Evolutionary conservation across 2,329 filamentous ascomycete genomes (phyloP), one percentile per base, ranked within the genome.

Genomic region (Xylariaceae sp.): DNA sequence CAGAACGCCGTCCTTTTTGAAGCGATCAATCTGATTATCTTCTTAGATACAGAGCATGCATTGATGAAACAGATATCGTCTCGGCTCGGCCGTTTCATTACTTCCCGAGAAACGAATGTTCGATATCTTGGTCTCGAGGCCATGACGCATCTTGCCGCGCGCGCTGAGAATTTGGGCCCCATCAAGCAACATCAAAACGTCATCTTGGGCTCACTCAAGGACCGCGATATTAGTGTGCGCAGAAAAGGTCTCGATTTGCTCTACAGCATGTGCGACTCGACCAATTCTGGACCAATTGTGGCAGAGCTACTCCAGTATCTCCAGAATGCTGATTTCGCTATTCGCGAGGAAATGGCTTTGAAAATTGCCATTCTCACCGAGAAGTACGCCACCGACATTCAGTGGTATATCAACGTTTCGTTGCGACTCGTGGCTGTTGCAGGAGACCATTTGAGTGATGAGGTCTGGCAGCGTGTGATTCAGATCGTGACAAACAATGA

Each of bases 401-500:
- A 97, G 77, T 99, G 94, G 94, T 99, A 99, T 74, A 95, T 99
- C 63, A 93, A 99, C 72, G 97, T 97, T 67, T 96, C 94, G 9
- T 80, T 99, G 66, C 87, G 93, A 58, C 83, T 99, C 55, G 92
- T 99, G 60, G 92, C 93, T 60, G 92, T 97, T 85, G 94, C 95
- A 2, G 94, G 94, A 66, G 94, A 99, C 70, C 94, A 99, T 73
- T 93, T 99, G 67, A 97, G 93, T 74, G 95, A 99, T 64, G 94
- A 99, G 76, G 94, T 99, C 15, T 99, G 94, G 94, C 94, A 99
- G 73, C 87, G 94, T 68, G 93, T 99, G 58, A 97, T 96, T 64
- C 94, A 99, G 73, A 97, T 99, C 67, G 92, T 97, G 60, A 97
- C 94, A 57, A 99, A 99, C 79, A 99, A 99, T 74, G 94, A 99